phyloP scores from a whole-genome alignment of 116 monocot genomes.

The Cymodocea nodosa region DNA sequence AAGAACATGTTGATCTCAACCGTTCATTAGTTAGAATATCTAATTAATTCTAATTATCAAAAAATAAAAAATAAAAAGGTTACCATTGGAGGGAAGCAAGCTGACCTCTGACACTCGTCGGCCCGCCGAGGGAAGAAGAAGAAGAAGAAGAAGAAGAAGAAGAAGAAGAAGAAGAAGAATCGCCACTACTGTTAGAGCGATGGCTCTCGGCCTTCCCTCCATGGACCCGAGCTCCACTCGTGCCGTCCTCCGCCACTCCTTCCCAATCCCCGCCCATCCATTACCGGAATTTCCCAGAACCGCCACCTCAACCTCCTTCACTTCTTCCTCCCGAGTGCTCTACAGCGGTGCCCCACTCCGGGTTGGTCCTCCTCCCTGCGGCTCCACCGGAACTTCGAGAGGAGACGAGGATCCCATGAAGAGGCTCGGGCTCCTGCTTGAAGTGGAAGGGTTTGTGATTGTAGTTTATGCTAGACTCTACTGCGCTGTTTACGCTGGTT shows the following conservation, averaged over 20 bases:
- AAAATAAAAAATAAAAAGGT: too few relatives aligned
- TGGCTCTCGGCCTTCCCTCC: neutral
- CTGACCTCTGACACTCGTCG: too few relatives aligned
- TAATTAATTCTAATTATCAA: too few relatives aligned
- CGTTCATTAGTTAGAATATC: too few relatives aligned
- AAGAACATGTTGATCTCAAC: too few relatives aligned
- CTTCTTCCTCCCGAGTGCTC: neutral
- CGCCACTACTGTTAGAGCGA: neutral
- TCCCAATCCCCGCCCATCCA: neutral
- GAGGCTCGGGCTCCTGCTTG: slow-evolving; percentile 45
- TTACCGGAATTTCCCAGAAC: neutral
- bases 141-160: too few relatives aligned
- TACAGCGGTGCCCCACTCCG: neutral
- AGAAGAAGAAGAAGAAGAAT: neutral
- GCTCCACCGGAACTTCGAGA: neutral
- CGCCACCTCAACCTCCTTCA: neutral
- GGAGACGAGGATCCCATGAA: neutral
- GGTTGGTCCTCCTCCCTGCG: neutral
- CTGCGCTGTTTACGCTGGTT: too few relatives aligned
- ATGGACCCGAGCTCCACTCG: neutral
- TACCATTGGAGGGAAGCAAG: too few relatives aligned
- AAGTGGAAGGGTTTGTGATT: slow-evolving; percentile 58
- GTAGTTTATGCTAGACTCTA: too few relatives aligned
- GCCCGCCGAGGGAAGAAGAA: neutral
- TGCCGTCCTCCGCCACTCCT: neutral